phyloP scores from a whole-genome alignment of 805 yeast genomes.

The Saccharomyces kudriavzevii region DNA sequence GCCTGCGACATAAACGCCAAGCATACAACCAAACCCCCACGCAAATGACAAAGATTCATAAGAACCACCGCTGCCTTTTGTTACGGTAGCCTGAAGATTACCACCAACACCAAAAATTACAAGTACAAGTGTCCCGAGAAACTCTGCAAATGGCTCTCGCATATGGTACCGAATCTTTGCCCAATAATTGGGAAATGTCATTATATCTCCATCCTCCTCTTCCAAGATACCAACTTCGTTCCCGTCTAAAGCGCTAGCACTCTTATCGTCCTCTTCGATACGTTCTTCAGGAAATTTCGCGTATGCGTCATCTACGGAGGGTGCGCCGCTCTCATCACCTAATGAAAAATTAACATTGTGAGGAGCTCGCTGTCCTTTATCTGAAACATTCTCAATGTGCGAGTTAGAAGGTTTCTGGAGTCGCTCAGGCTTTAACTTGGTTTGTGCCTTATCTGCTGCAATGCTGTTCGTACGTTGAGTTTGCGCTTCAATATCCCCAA shows the following conservation, averaged over 20 bases:
- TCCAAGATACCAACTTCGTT: constrained; percentile 1
- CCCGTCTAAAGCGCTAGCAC: neutral
- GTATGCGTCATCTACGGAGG: constrained; percentile 6
- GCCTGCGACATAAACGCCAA: constrained; percentile 38
- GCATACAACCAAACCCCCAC: constrained; percentile 42
- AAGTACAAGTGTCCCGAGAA: constrained; percentile 35
- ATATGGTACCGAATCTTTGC: constrained; percentile 11
- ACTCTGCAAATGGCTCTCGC: constrained; percentile 40
- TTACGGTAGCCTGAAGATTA: constrained; percentile 34
- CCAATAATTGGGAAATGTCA: constrained; percentile 13
- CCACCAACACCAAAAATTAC: constrained; percentile 41
- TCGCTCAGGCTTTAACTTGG: neutral
- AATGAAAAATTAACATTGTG: constrained; percentile 9
- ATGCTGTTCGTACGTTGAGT: neutral
- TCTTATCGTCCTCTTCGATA: constrained; percentile 3
- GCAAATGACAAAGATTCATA: constrained; percentile 34
- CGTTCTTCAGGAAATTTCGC: constrained; percentile 1
- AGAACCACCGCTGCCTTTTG: constrained; percentile 31
- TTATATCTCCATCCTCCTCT: constrained; percentile 4
- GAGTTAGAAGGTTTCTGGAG: neutral
- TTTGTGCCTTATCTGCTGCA: neutral
- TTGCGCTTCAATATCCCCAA: constrained; percentile 13
- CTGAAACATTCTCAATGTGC: neutral
- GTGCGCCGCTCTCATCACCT: constrained; percentile 10
- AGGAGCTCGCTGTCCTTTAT: neutral